Conservation (phyloP, 2,329 filamentous ascomycete genomes). For the Penicillium sp. region DNA sequence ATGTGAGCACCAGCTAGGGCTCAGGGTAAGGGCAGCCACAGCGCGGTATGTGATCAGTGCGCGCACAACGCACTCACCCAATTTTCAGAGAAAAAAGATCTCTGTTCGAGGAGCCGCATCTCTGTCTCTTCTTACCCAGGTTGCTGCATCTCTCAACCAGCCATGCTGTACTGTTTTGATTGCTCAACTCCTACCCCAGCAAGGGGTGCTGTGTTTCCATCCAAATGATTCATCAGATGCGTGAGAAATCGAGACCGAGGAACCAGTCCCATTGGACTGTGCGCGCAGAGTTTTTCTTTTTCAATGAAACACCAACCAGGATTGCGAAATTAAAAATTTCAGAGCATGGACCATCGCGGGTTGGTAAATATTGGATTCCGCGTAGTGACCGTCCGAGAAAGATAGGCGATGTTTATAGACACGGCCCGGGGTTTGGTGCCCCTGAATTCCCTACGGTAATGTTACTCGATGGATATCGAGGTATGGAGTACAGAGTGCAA, state of each 20-base stretch:
- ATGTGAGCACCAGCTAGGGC: constrained; percentile 22
- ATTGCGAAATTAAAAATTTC: constrained; percentile 7
- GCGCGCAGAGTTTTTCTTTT: background rate
- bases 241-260: background rate
- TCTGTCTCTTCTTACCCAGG: background rate
- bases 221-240: constrained; percentile 6
- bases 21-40: constrained; percentile 31
- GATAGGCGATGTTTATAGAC: background rate
- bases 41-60: constrained; percentile 30
- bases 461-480: background rate
- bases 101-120: background rate
- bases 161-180: background rate
- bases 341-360: background rate
- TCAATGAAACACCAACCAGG: constrained; percentile 3
- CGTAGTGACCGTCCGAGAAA: background rate
- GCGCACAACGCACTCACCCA: constrained; percentile 18
- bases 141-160: background rate
- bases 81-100: background rate
- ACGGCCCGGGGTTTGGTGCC: background rate
- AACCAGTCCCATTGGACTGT: constrained; percentile 1
- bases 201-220: background rate
- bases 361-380: background rate
- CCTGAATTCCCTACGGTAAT: background rate
- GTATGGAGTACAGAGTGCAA: background rate
- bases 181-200: background rate